These are phyloP conservation scores for Dendrothele bispora DNA, from an alignment of 768 basidiomycete genomes.

Conservation along the genomic window DNA sequence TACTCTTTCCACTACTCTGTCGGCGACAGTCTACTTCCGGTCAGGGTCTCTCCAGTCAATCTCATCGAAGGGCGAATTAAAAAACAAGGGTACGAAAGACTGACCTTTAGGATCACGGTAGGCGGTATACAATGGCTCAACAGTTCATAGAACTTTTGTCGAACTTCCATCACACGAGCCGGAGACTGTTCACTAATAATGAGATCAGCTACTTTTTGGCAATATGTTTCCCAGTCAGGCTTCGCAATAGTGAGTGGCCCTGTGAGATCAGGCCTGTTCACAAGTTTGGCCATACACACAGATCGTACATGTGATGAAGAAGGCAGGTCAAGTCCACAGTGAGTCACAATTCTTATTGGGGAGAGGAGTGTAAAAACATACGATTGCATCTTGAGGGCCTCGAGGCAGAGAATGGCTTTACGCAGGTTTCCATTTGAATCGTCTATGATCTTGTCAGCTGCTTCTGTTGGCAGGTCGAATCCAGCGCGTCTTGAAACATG, in stretches of 20 bases:
- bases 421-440: slow-evolving; percentile 90
- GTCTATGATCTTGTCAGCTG: slow-evolving; percentile 70
- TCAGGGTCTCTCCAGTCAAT: too few relatives aligned
- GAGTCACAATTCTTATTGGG: neutral
- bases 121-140: slow-evolving; percentile 97
- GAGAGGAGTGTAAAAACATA: slow-evolving; percentile 40
- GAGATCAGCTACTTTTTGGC: slow-evolving; percentile 85
- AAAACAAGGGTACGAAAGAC: slow-evolving; percentile 14
- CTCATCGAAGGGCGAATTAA: neutral
- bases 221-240: slow-evolving; percentile 99
- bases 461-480: slow-evolving; percentile 80
- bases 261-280: slow-evolving; percentile 82
- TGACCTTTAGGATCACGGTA: slow-evolving; percentile 85
- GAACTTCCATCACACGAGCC: slow-evolving; percentile 85
- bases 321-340: neutral
- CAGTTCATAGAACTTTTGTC: slow-evolving; percentile 92
- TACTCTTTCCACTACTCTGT: slow-evolving; percentile 80
- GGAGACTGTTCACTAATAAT: slow-evolving; percentile 91
- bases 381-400: slow-evolving; percentile 98
- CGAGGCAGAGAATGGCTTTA: slow-evolving; percentile 91
- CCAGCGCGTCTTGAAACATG: slow-evolving; percentile 79
- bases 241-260: slow-evolving; percentile 84
- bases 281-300: too few relatives aligned
- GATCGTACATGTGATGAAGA: neutral
- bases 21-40: slow-evolving; percentile 78